Evolutionary conservation across 169 alveolate genomes (phyloP).

Genomic region (Besnoitia besnoiti): DNA sequence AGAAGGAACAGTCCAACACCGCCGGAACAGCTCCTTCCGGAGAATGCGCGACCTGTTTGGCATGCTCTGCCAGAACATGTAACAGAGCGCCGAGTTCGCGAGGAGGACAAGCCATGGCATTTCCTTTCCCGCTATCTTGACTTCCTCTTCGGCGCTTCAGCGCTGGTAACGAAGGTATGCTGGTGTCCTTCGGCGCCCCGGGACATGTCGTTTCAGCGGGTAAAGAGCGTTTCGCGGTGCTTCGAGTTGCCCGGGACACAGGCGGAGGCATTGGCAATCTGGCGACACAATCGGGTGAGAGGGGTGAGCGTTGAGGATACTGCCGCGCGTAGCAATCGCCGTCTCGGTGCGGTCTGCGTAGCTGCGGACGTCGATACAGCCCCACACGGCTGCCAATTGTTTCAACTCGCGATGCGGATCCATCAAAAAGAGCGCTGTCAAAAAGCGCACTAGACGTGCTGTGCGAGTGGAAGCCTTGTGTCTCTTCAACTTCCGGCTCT

Average conservation of each 20-base stretch:
- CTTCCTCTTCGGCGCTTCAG: not conserved
- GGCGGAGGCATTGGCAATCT: not conserved
- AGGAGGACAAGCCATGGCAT: not conserved
- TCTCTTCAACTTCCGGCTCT: not conserved
- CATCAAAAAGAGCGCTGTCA: constrained; percentile 6
- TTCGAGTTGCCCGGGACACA: not conserved
- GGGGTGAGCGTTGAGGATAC: not conserved
- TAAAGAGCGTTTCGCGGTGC: not conserved
- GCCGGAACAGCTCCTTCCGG: not conserved
- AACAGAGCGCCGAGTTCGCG: not conserved
- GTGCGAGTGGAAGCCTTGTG: not conserved
- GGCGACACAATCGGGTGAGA: not conserved
- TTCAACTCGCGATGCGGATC: not conserved
- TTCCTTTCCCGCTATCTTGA: not conserved
- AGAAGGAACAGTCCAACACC: constrained; percentile 7
- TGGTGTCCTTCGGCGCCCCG: not conserved
- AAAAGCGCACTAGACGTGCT: not conserved
- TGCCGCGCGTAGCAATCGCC: not conserved
- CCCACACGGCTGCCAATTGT: constrained; percentile 19
- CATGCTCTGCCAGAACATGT: not conserved
- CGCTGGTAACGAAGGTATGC: not conserved
- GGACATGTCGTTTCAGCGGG: not conserved
- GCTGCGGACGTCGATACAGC: not conserved
- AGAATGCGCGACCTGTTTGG: not conserved
- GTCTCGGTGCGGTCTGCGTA: not conserved